phyloP scores from a whole-genome alignment of 2,329 filamentous ascomycete genomes.

The Xylaria sp. region DNA sequence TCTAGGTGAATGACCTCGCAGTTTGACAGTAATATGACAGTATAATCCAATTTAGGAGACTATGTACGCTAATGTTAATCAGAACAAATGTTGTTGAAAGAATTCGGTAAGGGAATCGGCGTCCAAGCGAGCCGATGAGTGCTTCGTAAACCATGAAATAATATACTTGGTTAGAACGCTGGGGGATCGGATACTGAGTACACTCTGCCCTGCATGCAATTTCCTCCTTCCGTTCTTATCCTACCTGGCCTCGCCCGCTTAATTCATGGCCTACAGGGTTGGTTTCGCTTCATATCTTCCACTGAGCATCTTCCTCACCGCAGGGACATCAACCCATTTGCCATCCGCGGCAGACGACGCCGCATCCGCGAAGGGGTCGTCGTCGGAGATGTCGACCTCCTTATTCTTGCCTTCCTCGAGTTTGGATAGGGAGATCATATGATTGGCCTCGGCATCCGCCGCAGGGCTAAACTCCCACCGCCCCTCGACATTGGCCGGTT shows the following conservation, averaged over 20 bases:
- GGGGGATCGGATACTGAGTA: slow-evolving; percentile 19
- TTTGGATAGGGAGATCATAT: slow-evolving; percentile 64
- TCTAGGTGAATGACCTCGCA: background rate
- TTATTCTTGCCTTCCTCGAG: slow-evolving; percentile 60
- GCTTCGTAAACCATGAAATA: slow-evolving; percentile 3
- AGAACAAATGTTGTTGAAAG: background rate
- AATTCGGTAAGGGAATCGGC: slow-evolving; percentile 10
- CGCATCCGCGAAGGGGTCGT: slow-evolving; percentile 75
- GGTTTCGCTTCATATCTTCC: slow-evolving; percentile 73
- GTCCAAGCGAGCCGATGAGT: slow-evolving; percentile 11
- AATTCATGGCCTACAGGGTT: background rate
- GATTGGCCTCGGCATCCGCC: slow-evolving; percentile 33
- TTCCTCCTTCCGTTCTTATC: slow-evolving; percentile 7
- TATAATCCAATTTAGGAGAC: slow-evolving; percentile 11
- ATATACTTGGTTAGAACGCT: background rate
- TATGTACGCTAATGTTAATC: slow-evolving; percentile 9
- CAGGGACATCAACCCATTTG: slow-evolving; percentile 70
- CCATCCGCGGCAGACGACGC: slow-evolving; percentile 38
- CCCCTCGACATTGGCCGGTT: slow-evolving; percentile 79
- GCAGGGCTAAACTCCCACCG: slow-evolving; percentile 69
- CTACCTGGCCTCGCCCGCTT: background rate
- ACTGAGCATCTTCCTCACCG: slow-evolving; percentile 70
- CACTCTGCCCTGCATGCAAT: slow-evolving; percentile 24
- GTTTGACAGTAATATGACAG: background rate
- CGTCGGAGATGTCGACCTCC: slow-evolving; percentile 51